Conservation (phyloP, 768 basidiomycete genomes). For the Heimioporus sp. region DNA sequence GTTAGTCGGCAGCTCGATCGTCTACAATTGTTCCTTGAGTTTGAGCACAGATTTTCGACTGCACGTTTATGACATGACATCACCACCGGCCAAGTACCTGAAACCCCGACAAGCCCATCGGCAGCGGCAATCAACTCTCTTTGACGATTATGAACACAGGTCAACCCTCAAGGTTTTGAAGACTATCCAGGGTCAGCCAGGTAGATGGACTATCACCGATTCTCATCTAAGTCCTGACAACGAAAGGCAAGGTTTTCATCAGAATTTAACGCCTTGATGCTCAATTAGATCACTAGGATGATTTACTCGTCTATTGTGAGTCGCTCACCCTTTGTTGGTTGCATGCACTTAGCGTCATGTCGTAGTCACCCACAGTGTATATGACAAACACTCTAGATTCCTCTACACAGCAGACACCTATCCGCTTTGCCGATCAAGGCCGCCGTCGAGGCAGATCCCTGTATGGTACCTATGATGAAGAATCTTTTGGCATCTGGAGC, state of each 20-base stretch:
- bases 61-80: conserved; percentile 81
- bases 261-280: conserved; percentile 48
- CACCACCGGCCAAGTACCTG: conserved; percentile 35
- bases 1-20: conserved; percentile 33
- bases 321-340: neutral
- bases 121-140: conserved; percentile 8
- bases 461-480: conserved; percentile 38
- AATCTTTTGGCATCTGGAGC: conserved; percentile 81
- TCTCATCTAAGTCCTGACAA: conserved; percentile 88
- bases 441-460: conserved; percentile 31
- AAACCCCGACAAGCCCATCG: conserved; percentile 12
- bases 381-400: conserved; percentile 72
- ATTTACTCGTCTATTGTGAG: conserved; percentile 88
- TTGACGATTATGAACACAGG: conserved; percentile 37
- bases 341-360: conserved; percentile 1
- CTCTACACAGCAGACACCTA: conserved; percentile 58
- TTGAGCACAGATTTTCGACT: conserved; percentile 69
- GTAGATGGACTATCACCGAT: conserved; percentile 94
- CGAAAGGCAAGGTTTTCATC: conserved; percentile 53
- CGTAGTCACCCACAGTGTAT: conserved; percentile 68
- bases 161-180: conserved; percentile 52
- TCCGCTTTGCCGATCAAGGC: conserved; percentile 53
- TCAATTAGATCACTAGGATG: conserved; percentile 49
- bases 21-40: neutral
- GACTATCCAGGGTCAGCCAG: conserved; percentile 71